phyloP scores from a whole-genome alignment of 345 rosid genomes.

The Acer negundo region DNA sequence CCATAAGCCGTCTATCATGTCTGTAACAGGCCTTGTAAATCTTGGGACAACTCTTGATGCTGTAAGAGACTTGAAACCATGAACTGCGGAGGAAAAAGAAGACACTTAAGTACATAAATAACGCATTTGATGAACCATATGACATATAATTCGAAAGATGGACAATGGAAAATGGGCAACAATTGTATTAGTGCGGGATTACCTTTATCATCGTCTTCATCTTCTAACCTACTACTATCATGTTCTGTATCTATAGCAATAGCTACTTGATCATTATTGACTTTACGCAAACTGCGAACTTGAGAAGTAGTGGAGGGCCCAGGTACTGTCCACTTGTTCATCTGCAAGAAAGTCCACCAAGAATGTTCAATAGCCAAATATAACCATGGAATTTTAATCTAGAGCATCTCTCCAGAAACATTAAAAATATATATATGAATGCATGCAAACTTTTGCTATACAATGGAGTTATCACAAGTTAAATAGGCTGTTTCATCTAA shows the following conservation, averaged over 20 bases:
- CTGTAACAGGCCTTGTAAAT: constrained; percentile 77
- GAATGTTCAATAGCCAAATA: background rate
- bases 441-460: background rate
- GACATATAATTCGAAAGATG: background rate
- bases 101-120: background rate
- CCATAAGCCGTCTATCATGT: constrained; percentile 93
- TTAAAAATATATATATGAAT: background rate
- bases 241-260: constrained; percentile 72
- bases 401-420: background rate
- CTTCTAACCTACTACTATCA: constrained; percentile 58
- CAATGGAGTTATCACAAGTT: background rate
- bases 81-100: constrained; percentile 45
- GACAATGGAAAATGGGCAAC: background rate
- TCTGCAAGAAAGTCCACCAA: constrained; percentile 40
- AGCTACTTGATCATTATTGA: constrained; percentile 85
- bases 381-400: background rate
- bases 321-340: constrained; percentile 66
- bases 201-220: constrained; percentile 96
- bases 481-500: background rate
- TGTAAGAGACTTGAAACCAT: constrained; percentile 92
- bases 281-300: constrained; percentile 86
- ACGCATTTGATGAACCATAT: background rate
- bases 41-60: constrained; percentile 78
- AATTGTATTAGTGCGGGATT: constrained; percentile 9
- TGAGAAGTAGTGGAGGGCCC: constrained; percentile 66